Percentiles rank a stretch among this genome's conserved stretches.
Evolutionary conservation across 1,284 basidiomycete genomes (phyloP).

Genomic region (Tylopilus sp.): DNA sequence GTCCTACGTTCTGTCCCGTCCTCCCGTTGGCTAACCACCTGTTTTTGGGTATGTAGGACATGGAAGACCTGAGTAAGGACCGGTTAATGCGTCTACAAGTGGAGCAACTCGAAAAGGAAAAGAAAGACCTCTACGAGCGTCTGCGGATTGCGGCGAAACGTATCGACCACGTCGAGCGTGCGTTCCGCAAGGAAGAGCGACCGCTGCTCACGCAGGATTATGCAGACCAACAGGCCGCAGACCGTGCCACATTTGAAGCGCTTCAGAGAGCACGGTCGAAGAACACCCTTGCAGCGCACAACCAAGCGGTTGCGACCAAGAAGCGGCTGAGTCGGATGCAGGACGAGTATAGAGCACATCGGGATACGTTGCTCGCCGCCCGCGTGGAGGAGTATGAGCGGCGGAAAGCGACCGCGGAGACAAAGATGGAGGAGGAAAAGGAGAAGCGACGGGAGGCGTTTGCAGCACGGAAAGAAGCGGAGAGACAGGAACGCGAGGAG

Average conservation of each 20-base stretch:
- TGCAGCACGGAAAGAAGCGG: conserved; percentile 57
- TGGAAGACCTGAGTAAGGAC: conserved; percentile 84
- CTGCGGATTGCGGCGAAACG: conserved; percentile 86
- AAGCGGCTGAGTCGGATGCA: conserved; percentile 71
- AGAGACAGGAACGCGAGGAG: conserved; percentile 52
- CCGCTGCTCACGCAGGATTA: conserved; percentile 88
- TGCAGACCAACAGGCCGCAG: conserved; percentile 77
- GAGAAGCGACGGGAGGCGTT: conserved; percentile 60
- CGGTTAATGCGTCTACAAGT: conserved; percentile 91
- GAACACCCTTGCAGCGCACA: conserved; percentile 59
- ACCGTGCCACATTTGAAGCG: conserved; percentile 68
- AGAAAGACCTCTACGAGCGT: conserved; percentile 82
- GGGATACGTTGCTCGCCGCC: conserved; percentile 58
- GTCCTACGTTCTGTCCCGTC: background rate
- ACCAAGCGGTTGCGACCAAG: conserved; percentile 77
- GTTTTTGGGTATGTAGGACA: conserved; percentile 48
- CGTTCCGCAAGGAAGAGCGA: conserved; percentile 91
- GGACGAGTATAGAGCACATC: conserved; percentile 67
- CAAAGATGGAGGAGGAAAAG: conserved; percentile 87
- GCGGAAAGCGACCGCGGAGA: conserved; percentile 55
- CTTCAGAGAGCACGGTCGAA: conserved; percentile 64
- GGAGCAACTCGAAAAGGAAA: conserved; percentile 95
- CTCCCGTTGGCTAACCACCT: background rate
- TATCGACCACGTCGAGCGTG: conserved; percentile 94
- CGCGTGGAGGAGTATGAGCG: conserved; percentile 71